Percentiles rank a stretch among this genome's conserved stretches.
Conservation (phyloP, 768 basidiomycete species). For the Stropharia rugosoannulata region DNA sequence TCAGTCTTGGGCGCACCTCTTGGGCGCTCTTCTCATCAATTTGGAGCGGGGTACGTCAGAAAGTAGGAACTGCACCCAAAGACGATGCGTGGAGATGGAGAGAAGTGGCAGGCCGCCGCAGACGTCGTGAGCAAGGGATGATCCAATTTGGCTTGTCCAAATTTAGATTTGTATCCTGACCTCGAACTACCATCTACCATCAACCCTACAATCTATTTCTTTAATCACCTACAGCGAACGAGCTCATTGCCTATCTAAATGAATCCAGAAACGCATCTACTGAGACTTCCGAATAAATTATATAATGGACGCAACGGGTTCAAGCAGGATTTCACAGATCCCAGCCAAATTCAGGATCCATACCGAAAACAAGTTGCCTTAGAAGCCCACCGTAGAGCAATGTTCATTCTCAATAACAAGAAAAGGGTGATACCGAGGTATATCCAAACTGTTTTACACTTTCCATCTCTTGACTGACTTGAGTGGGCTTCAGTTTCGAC, state of each 20-base stretch:
- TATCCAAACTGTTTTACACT: constrained; percentile 9
- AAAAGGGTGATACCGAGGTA: constrained; percentile 40
- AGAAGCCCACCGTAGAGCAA: constrained; percentile 33
- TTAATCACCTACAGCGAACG: too few species aligned
- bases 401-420: constrained; percentile 39
- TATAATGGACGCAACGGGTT: constrained; percentile 17
- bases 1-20: not conserved
- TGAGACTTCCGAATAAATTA: constrained; percentile 5
- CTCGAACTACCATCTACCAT: too few species aligned
- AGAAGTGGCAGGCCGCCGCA: too few species aligned
- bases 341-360: constrained; percentile 5
- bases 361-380: constrained; percentile 15
- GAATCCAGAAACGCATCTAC: not conserved
- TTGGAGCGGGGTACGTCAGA: too few species aligned
- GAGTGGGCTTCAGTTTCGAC: constrained; percentile 26
- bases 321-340: constrained; percentile 6
- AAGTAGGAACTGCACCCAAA: too few species aligned
- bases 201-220: too few species aligned
- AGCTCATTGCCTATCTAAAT: not conserved
- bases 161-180: too few species aligned
- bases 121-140: too few species aligned
- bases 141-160: too few species aligned
- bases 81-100: too few species aligned
- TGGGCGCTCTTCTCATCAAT: too few species aligned
- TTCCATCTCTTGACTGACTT: not conserved